These are phyloP conservation scores for Pseudomonodictys pantanalensis DNA, from an alignment of 495 filamentous ascomycete genomes.

Conservation along the genomic window DNA sequence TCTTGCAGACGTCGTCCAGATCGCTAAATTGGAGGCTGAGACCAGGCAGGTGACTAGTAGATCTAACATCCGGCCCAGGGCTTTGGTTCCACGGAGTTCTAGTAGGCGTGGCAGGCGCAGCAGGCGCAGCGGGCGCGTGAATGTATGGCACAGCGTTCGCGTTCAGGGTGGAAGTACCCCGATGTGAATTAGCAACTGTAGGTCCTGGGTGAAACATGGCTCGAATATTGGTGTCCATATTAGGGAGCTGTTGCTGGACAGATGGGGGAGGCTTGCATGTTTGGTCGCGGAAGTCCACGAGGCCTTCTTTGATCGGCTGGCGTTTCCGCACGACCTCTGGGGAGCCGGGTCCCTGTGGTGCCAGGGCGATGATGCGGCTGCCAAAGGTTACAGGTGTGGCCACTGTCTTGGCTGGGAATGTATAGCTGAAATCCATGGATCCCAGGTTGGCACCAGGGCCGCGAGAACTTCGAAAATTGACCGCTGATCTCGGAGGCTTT, in stretches of 20 bases:
- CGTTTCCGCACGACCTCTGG: no score
- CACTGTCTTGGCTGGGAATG: conserved; percentile 4
- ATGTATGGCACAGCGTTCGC: conserved; percentile 22
- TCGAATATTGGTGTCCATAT: neutral
- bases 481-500: neutral
- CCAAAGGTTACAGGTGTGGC: neutral
- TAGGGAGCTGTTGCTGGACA: neutral
- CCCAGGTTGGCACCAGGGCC: neutral
- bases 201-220: conserved; percentile 11
- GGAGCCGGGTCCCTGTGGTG: no score
- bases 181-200: conserved; percentile 15
- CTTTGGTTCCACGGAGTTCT: no score
- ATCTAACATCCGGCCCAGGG: conserved; percentile 4
- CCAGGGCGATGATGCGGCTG: no score
- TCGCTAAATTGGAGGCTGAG: conserved; percentile 21
- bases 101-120: no score
- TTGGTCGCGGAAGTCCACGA: neutral
- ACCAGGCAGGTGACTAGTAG: neutral
- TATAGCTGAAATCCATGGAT: conserved; percentile 22
- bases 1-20: conserved; percentile 13
- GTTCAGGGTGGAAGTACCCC: conserved; percentile 20
- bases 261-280: no score
- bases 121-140: neutral
- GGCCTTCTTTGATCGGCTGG: neutral
- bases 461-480: neutral